Conservation (phyloP, 495 filamentous ascomycete genomes). For the Paragyromitra xinjiangensis region DNA sequence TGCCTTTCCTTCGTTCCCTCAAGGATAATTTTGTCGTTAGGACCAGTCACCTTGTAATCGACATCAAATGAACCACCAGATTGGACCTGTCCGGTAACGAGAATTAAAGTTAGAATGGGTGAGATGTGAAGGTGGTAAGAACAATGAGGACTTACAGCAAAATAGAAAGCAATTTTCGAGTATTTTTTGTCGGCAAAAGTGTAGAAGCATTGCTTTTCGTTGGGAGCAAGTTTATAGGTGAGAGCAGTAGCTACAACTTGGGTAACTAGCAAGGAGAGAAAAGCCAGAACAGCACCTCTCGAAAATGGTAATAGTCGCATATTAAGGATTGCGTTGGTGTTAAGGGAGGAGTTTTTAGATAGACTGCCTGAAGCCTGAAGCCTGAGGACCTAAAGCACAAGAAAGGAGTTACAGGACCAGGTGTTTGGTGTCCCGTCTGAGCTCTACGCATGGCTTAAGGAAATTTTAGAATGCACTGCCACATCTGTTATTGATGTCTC, state of each 20-base stretch:
- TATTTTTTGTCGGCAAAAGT: conserved; percentile 75
- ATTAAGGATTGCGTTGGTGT: conserved; percentile 14
- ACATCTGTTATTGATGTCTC: not conserved
- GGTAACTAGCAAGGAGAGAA: conserved; percentile 66
- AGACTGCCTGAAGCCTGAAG: not conserved
- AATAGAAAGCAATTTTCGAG: conserved; percentile 97
- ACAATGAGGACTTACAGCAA: conserved; percentile 73
- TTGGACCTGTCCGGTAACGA: conserved; percentile 74
- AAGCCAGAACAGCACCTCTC: conserved; percentile 69
- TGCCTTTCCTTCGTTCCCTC: conserved; percentile 92
- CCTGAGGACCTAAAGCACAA: not conserved
- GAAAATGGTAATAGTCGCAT: conserved; percentile 52
- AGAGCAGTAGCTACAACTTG: conserved; percentile 79
- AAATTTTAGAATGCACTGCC: conserved; percentile 21
- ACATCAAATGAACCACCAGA: conserved; percentile 95
- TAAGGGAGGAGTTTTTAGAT: not conserved
- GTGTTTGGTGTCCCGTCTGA: conserved; percentile 47
- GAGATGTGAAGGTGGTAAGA: not conserved
- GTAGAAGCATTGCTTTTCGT: conserved; percentile 97
- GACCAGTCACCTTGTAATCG: conserved; percentile 87
- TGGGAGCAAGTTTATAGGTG: conserved; percentile 88
- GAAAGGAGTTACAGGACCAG: conserved; percentile 34
- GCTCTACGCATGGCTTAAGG: conserved; percentile 31
- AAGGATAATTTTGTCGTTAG: conserved; percentile 80
- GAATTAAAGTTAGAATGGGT: conserved; percentile 8